A percentile compares a stretch with the other conserved stretches of the same genome.
These are phyloP conservation scores for Crithidia expoeki DNA, from an alignment of 208 protist genomes.

Conservation along the genomic window DNA sequence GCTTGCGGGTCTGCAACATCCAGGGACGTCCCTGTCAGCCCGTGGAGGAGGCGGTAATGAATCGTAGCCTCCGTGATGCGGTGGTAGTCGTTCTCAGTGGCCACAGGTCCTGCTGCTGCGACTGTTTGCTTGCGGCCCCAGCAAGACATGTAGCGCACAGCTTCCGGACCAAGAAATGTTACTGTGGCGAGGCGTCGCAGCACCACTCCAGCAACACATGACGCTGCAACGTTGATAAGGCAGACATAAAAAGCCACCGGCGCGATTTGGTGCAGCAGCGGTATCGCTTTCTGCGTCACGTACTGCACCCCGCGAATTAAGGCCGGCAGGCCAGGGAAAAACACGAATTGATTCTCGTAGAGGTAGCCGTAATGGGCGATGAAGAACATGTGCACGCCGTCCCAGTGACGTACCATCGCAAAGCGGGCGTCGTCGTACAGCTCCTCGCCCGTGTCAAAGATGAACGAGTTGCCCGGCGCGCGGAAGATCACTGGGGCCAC, in stretches of 20 bases:
- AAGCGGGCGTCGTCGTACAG: slow-evolving; percentile 60
- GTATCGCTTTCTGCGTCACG: slow-evolving; percentile 31
- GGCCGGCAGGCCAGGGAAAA: slow-evolving; percentile 72
- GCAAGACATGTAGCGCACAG: slow-evolving; percentile 18
- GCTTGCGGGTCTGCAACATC: slow-evolving; percentile 8
- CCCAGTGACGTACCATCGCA: slow-evolving; percentile 66
- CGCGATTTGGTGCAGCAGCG: slow-evolving; percentile 34
- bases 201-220: slow-evolving; percentile 43
- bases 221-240: slow-evolving; percentile 48
- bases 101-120: not conserved
- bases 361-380: slow-evolving; percentile 78
- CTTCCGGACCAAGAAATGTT: slow-evolving; percentile 51
- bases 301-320: slow-evolving; percentile 51
- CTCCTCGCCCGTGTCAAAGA: slow-evolving; percentile 60
- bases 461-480: slow-evolving; percentile 31
- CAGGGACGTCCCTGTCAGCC: slow-evolving; percentile 28
- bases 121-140: not conserved
- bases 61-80: slow-evolving; percentile 16
- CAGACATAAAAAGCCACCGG: slow-evolving; percentile 60
- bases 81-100: not conserved
- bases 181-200: slow-evolving; percentile 62
- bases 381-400: slow-evolving; percentile 79
- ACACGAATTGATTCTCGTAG: slow-evolving; percentile 68
- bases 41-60: slow-evolving; percentile 22
- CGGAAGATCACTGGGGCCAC: slow-evolving; percentile 48